Evolutionary conservation across 192 early-diverging fungal genomes (phyloP), one percentile per base, ranked within the genome.

Genomic region (Piromyces finnis): DNA sequence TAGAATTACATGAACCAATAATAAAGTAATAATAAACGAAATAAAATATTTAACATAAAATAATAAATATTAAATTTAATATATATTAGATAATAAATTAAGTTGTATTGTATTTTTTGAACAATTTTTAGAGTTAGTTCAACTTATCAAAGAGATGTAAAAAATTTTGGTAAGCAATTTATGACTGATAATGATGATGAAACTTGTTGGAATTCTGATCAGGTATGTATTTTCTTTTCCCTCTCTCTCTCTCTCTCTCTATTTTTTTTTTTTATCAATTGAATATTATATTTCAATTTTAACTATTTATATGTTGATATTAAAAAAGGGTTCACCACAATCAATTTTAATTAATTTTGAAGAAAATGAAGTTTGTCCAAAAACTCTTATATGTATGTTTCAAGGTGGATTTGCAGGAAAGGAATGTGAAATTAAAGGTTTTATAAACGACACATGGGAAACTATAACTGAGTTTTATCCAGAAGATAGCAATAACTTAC

Each of bases 201-300:
- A 79, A 98, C 96, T 0, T 98, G 96, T 85, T 98, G 96, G 96
- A 96, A 96, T 85, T 95, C 94, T 28, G 95, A 95, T 81, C 90
- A 92, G 84, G 93, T 92, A 86, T 80, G 28, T 37, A 27, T 28
- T 5, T 29, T 51, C n/a, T n/a, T n/a, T n/a, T n/a, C n/a, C n/a
- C n/a, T n/a, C n/a, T n/a, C n/a, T n/a, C n/a, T n/a, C n/a, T n/a
- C n/a, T n/a, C n/a, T n/a, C n/a, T n/a, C n/a, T n/a, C n/a, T n/a
- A n/a, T n/a, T n/a, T n/a, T n/a, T n/a, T n/a, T n/a, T n/a, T n/a
- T 37, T 35, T 1, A 29, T 13, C 5, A 29, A 41, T 29, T 17
- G 17, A 30, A 26, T 5, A 22, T 29, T 28, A 41, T n/a, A 30
- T 51, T 78, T 59, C 29, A 30, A 77, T 37, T n/a, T 30, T 82